Evolutionary conservation across 257 asterid species (phyloP).

Genomic region (Plectranthus barbatus): DNA sequence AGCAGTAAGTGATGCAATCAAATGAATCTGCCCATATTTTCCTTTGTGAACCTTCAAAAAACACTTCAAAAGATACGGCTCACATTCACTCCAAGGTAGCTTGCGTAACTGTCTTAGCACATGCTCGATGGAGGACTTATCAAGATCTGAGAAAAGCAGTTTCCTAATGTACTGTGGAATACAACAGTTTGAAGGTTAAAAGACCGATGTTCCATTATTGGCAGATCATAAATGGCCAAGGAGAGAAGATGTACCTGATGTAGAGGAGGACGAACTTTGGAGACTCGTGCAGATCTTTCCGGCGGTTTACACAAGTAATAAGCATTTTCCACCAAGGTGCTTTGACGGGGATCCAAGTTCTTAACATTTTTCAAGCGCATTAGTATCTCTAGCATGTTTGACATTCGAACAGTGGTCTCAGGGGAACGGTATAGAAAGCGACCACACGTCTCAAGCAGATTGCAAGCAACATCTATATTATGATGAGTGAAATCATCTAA

Average conservation of each 20-base stretch:
- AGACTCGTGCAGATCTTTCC: constrained; percentile 95
- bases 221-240: constrained; percentile 16
- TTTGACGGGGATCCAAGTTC: constrained; percentile 98
- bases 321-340: constrained; percentile 94
- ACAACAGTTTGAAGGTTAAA: constrained; percentile 15
- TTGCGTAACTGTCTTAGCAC: constrained; percentile 91
- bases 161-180: constrained; percentile 81
- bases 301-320: constrained; percentile 98
- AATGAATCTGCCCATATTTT: constrained; percentile 94
- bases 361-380: constrained; percentile 98
- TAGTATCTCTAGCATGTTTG: constrained; percentile 94
- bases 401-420: constrained; percentile 86
- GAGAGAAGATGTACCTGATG: constrained; percentile 58
- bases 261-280: constrained; percentile 94
- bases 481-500: constrained; percentile 97
- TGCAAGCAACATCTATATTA: constrained; percentile 94
- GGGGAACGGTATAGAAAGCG: constrained; percentile 97
- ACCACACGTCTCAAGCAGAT: constrained; percentile 99
- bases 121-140: constrained; percentile 82
- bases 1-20: constrained; percentile 95
- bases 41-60: constrained; percentile 98
- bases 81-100: constrained; percentile 96
- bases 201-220: background rate
- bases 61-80: constrained; percentile 77
- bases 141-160: constrained; percentile 94